These are phyloP conservation scores for Leptographium procerum DNA, from an alignment of 2,329 filamentous ascomycete genomes.

Conservation along the genomic window DNA sequence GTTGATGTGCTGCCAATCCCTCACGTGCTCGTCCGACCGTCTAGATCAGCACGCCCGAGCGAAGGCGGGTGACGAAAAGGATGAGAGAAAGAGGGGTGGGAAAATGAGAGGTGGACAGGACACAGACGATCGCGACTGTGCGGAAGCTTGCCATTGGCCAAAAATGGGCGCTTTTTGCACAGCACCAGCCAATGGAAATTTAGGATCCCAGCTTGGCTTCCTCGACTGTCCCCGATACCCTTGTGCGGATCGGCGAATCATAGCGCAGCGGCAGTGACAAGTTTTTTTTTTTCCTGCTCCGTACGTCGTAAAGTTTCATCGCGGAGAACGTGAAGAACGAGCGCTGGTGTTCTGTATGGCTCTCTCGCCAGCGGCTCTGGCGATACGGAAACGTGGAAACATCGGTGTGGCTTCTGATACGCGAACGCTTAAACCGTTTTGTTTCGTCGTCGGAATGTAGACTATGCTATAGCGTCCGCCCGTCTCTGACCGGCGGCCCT, in stretches of 20 bases:
- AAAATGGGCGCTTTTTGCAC: neutral
- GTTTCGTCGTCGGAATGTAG: too few relatives aligned
- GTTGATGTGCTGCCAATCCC: neutral
- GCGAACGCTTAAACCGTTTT: too few relatives aligned
- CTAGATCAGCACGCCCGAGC: neutral
- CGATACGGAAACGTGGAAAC: neutral
- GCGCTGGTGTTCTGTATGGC: neutral
- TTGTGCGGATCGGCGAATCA: neutral
- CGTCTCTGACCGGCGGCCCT: neutral
- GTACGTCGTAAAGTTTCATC: too few relatives aligned
- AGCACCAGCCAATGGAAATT: neutral
- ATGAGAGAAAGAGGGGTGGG: neutral
- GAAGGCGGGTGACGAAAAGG: neutral
- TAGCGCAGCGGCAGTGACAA: neutral
- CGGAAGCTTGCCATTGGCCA: neutral
- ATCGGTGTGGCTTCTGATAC: too few relatives aligned
- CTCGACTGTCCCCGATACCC: neutral
- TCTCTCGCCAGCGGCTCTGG: neutral
- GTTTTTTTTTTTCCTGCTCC: too few relatives aligned
- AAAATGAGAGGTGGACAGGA: neutral
- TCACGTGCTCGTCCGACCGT: neutral
- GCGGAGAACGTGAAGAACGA: neutral
- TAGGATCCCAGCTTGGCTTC: neutral
- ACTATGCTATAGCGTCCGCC: neutral
- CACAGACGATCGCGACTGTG: neutral